phyloP scores from a whole-genome alignment of 2,329 filamentous ascomycete genomes.

The Colletotrichum sp. region DNA sequence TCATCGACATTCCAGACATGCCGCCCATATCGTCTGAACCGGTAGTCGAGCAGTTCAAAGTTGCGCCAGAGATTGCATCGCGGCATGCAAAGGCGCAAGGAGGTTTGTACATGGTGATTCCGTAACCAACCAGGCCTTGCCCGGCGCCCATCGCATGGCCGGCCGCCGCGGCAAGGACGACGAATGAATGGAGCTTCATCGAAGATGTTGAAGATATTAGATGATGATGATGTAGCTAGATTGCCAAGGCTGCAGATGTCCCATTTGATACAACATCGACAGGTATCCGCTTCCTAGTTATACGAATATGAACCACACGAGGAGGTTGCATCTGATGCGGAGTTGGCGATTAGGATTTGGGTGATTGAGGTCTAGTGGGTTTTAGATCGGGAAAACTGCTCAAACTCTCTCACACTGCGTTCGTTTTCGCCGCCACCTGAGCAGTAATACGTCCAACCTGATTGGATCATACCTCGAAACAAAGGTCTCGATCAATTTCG shows the following conservation, averaged over 20 bases:
- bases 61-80: constrained; percentile 27
- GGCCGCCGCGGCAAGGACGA: not conserved
- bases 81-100: constrained; percentile 40
- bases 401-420: not conserved
- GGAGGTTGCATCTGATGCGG: not conserved
- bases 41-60: not conserved
- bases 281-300: not conserved
- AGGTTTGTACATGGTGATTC: constrained; percentile 33
- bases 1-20: not conserved
- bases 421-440: not conserved
- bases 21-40: not conserved
- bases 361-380: not conserved
- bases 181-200: not conserved
- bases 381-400: not conserved
- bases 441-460: not conserved
- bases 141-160: not conserved
- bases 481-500: not conserved
- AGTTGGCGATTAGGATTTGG: not conserved
- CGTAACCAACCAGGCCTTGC: not conserved
- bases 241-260: not conserved
- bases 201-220: not conserved
- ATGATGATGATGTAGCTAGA: not conserved
- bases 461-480: not conserved
- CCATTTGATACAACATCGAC: no score
- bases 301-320: not conserved